These are phyloP conservation scores for Boletus edulis DNA, from an alignment of 768 basidiomycete species.

Conservation along the genomic window DNA sequence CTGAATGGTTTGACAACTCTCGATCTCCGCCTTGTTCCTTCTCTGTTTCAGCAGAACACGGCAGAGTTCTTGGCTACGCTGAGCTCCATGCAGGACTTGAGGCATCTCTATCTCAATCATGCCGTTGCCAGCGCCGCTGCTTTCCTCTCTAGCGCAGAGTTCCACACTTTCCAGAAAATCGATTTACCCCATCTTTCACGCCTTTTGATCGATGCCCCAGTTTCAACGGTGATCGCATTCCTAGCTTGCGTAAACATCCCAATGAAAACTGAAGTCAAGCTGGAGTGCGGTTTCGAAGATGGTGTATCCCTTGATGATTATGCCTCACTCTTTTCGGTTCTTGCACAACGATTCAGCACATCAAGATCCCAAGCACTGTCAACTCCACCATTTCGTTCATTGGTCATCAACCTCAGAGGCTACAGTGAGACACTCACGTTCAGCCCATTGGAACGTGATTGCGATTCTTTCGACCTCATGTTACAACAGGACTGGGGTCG, in stretches of 20 bases:
- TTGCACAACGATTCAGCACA: neutral
- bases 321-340: neutral
- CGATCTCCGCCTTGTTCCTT: slow-evolving; percentile 27
- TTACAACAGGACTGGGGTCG: too few relatives aligned
- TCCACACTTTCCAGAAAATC: neutral
- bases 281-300: neutral
- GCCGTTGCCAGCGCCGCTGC: slow-evolving; percentile 19
- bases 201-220: neutral
- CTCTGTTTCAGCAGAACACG: slow-evolving; percentile 23
- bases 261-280: neutral
- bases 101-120: slow-evolving; percentile 32
- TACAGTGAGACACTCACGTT: neutral
- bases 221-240: neutral
- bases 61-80: slow-evolving; percentile 33
- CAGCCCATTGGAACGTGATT: neutral
- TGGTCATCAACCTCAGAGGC: neutral
- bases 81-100: slow-evolving; percentile 33
- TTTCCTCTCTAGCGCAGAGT: neutral
- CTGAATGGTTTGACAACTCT: slow-evolving; percentile 33
- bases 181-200: slow-evolving; percentile 5
- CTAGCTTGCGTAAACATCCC: slow-evolving; percentile 5
- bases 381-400: neutral
- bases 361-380: neutral
- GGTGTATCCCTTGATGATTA: neutral
- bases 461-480: too few relatives aligned